These are phyloP conservation scores for Plectosphaerella sp. DNA, from an alignment of 2,329 filamentous ascomycete genomes.

Conservation along the genomic window DNA sequence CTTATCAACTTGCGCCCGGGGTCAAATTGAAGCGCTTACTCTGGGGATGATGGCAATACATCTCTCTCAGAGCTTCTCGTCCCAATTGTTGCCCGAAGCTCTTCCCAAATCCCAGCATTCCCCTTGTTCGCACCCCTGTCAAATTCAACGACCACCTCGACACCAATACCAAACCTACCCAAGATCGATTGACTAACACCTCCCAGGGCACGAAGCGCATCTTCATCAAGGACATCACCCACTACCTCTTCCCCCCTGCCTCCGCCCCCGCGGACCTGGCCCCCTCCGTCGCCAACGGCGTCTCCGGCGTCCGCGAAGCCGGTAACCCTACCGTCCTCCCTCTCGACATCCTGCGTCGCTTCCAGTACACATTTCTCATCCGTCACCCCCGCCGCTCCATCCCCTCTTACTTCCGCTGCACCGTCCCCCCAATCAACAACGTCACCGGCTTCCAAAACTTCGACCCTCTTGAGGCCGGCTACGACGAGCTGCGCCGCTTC, in stretches of 20 bases:
- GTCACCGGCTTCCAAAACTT: constrained; percentile 85
- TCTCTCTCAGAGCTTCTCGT: background rate
- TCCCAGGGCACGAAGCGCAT: constrained; percentile 71
- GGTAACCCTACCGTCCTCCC: constrained; percentile 86
- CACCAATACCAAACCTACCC: background rate
- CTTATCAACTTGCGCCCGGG: background rate
- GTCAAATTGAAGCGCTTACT: background rate
- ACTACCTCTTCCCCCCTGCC: constrained; percentile 81
- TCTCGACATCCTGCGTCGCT: constrained; percentile 65
- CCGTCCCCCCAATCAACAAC: constrained; percentile 76
- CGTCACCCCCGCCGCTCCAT: constrained; percentile 90
- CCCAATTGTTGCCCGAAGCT: background rate
- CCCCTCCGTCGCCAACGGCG: constrained; percentile 65
- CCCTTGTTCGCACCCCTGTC: background rate
- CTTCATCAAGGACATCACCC: constrained; percentile 97
- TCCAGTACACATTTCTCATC: constrained; percentile 96
- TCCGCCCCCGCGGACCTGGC: constrained; percentile 65
- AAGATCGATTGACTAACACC: background rate
- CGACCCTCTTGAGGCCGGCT: constrained; percentile 84
- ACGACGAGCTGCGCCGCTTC: constrained; percentile 77
- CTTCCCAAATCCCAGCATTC: background rate
- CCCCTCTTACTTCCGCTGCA: constrained; percentile 93
- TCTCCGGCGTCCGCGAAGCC: constrained; percentile 47
- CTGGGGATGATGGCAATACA: background rate
- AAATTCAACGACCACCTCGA: background rate